Percentiles rank a stretch among this genome's conserved stretches.
These are phyloP conservation scores for Apodospora peruviana DNA, from an alignment of 495 filamentous ascomycete genomes.

Conservation along the genomic window DNA sequence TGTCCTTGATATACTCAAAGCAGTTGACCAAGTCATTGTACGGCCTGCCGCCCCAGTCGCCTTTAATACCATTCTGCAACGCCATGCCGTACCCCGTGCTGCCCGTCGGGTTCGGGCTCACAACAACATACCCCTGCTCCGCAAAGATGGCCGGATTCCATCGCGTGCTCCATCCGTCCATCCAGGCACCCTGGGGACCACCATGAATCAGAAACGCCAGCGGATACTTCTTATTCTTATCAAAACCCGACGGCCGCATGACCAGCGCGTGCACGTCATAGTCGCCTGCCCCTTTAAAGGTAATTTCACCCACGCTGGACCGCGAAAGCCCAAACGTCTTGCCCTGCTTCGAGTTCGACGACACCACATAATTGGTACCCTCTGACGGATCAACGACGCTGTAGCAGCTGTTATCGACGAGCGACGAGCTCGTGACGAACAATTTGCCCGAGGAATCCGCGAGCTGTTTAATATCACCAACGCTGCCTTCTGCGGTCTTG, in stretches of 20 bases:
- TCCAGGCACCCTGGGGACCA: slow-evolving; percentile 82
- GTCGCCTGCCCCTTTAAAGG: slow-evolving; percentile 49
- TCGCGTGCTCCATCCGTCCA: slow-evolving; percentile 75
- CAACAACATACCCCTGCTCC: slow-evolving; percentile 84
- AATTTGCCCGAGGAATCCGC: slow-evolving; percentile 44
- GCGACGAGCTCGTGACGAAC: slow-evolving; percentile 58
- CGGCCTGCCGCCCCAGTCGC: slow-evolving; percentile 72
- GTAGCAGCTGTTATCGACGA: slow-evolving; percentile 66
- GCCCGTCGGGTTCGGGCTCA: slow-evolving; percentile 85
- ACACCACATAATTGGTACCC: slow-evolving; percentile 44
- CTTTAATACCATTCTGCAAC: slow-evolving; percentile 69
- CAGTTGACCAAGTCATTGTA: slow-evolving; percentile 78
- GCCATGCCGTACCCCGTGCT: slow-evolving; percentile 80
- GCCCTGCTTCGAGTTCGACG: slow-evolving; percentile 65
- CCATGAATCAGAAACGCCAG: slow-evolving; percentile 82
- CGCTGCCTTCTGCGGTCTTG: slow-evolving; percentile 51
- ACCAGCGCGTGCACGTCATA: slow-evolving; percentile 73
- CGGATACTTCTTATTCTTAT: slow-evolving; percentile 68
- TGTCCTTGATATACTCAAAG: slow-evolving; percentile 68
- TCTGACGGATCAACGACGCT: slow-evolving; percentile 50
- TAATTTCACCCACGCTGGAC: slow-evolving; percentile 62
- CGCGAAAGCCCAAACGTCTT: slow-evolving; percentile 60
- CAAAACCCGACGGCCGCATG: slow-evolving; percentile 74
- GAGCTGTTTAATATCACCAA: slow-evolving; percentile 53
- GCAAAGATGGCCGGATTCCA: slow-evolving; percentile 93